A percentile compares a stretch with the other conserved stretches of the same genome.
Conservation (phyloP, 306 rosid species). For the Hippophae tibetana region DNA sequence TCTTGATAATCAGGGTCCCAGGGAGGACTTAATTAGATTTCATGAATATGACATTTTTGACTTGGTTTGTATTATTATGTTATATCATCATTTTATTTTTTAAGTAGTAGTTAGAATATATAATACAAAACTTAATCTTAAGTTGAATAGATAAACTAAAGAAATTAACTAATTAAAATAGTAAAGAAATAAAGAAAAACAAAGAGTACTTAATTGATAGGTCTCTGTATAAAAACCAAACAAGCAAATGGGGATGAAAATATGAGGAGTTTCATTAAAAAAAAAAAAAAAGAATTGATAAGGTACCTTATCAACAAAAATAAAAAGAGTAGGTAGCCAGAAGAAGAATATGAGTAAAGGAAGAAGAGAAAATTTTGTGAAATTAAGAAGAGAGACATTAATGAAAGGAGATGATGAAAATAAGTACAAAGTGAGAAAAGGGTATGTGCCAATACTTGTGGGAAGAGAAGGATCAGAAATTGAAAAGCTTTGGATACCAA, state of each 20-base stretch:
- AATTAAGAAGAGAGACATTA: too few relatives aligned
- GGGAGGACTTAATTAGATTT: background rate
- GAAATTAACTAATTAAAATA: too few relatives aligned
- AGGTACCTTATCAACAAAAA: too few relatives aligned
- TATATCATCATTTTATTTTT: background rate
- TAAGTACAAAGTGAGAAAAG: conserved; percentile 18
- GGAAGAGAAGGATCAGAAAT: conserved; percentile 20
- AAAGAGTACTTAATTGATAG: too few relatives aligned
- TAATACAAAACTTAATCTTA: background rate
- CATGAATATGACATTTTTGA: background rate
- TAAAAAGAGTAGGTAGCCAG: too few relatives aligned
- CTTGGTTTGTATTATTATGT: background rate
- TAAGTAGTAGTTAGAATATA: background rate
- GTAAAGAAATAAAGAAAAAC: too few relatives aligned
- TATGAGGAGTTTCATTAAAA: background rate
- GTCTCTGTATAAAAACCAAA: too few relatives aligned
- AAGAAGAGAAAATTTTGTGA: too few relatives aligned
- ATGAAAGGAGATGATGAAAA: background rate
- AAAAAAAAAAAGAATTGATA: too few relatives aligned
- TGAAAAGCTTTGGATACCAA: conserved; percentile 27
- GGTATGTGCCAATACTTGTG: conserved; percentile 37
- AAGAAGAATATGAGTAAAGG: too few relatives aligned
- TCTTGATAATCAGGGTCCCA: too few relatives aligned
- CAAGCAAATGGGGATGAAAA: background rate
- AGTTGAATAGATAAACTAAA: background rate